Conservation (phyloP, 2,329 filamentous ascomycete species). For the Fusarium sp. region DNA sequence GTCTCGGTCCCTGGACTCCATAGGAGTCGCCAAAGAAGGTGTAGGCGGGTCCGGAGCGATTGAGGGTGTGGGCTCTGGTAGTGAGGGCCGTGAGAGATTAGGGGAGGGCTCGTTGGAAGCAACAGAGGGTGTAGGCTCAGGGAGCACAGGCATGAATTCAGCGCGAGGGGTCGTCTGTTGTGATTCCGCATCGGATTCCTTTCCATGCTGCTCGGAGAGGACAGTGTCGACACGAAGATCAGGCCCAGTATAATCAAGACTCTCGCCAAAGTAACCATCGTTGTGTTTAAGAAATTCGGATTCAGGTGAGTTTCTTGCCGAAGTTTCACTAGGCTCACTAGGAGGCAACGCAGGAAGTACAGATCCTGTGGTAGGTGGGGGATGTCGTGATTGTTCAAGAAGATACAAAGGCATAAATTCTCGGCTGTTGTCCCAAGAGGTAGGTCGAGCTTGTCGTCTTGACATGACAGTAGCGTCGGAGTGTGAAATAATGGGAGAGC, state of each 20-base stretch:
- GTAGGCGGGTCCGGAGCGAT: conserved; percentile 5
- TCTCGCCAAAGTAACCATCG: conserved; percentile 47
- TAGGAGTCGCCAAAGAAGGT: conserved; percentile 53
- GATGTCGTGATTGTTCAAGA: conserved; percentile 70
- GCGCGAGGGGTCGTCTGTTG: conserved; percentile 77
- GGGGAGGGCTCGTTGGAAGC: background rate
- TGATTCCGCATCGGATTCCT: conserved; percentile 67
- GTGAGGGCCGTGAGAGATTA: conserved; percentile 34
- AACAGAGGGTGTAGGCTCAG: conserved; percentile 12
- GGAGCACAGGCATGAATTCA: conserved; percentile 51
- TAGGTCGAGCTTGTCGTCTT: conserved; percentile 62
- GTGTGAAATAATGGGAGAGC: conserved; percentile 49
- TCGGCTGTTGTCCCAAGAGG: conserved; percentile 71
- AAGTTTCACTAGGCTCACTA: conserved; percentile 57
- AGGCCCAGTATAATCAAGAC: conserved; percentile 35
- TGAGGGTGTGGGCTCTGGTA: conserved; percentile 31
- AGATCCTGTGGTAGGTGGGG: conserved; percentile 50
- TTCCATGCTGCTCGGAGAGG: conserved; percentile 46
- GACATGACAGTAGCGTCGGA: conserved; percentile 49
- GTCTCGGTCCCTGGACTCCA: conserved; percentile 57
- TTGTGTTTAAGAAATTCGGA: conserved; percentile 42
- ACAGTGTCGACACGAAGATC: conserved; percentile 58
- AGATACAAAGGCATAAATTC: conserved; percentile 87
- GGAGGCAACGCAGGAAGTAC: conserved; percentile 64
- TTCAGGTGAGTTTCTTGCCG: conserved; percentile 51